phyloP scores from a whole-genome alignment of 2,329 filamentous ascomycete genomes.

The Calonectria crousiana region DNA sequence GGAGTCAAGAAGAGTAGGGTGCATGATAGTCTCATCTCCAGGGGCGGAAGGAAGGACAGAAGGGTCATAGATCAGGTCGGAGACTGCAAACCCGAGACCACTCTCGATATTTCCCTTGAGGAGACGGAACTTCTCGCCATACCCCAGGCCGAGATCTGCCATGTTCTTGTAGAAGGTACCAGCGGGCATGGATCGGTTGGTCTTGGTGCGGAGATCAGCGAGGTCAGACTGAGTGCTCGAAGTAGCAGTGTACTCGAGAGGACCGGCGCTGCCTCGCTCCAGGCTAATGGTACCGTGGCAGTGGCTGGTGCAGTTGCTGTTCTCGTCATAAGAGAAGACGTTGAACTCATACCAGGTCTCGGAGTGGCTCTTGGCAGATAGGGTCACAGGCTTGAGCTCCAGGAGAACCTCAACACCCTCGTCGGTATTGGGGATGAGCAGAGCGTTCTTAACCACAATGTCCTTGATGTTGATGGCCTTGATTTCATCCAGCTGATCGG shows the following conservation, averaged over 20 bases:
- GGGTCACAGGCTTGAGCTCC: slow-evolving; percentile 37
- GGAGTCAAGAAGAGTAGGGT: slow-evolving; percentile 41
- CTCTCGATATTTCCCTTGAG: slow-evolving; percentile 40
- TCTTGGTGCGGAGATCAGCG: slow-evolving; percentile 33
- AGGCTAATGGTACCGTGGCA: slow-evolving; percentile 37
- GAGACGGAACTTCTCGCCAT: slow-evolving; percentile 40
- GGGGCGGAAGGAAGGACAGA: slow-evolving; percentile 27
- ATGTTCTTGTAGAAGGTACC: slow-evolving; percentile 39
- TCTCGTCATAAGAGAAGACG: slow-evolving; percentile 43
- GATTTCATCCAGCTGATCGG: slow-evolving; percentile 27
- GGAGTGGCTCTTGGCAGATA: slow-evolving; percentile 35
- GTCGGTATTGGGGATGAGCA: slow-evolving; percentile 37
- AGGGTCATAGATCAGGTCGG: slow-evolving; percentile 36
- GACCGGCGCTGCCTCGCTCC: slow-evolving; percentile 28
- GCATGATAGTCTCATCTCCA: slow-evolving; percentile 41
- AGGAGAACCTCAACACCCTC: slow-evolving; percentile 41
- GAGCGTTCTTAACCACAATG: slow-evolving; percentile 39
- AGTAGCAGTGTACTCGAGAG: slow-evolving; percentile 29
- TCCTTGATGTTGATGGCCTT: slow-evolving; percentile 35
- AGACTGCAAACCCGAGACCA: slow-evolving; percentile 36
- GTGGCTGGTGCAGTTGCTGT: slow-evolving; percentile 39
- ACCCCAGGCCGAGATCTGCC: slow-evolving; percentile 37
- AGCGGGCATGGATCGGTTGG: slow-evolving; percentile 36
- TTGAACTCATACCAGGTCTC: slow-evolving; percentile 43
- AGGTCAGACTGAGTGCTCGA: slow-evolving; percentile 24